phyloP scores from a whole-genome alignment of 208 protist genomes.

The Strigomonas galati region DNA sequence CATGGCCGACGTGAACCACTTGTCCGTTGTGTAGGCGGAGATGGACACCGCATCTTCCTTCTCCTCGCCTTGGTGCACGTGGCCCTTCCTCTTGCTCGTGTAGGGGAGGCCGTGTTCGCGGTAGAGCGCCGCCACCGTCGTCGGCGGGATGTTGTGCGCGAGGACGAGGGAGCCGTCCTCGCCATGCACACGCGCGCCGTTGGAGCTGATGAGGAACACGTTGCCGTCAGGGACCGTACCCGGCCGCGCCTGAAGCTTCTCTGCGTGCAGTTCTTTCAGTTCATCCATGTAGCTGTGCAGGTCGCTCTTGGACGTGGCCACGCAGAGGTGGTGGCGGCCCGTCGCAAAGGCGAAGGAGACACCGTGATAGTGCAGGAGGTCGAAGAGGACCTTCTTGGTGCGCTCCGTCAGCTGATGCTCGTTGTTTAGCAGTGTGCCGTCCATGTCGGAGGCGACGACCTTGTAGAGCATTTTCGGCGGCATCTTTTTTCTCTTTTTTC shows the following conservation, averaged over 20 bases:
- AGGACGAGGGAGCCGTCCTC: conserved; percentile 35
- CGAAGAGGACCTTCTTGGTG: conserved; percentile 44
- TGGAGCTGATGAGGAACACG: conserved; percentile 64
- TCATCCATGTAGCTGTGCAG: conserved; percentile 28
- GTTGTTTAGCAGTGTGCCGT: conserved; percentile 52
- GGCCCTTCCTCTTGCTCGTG: conserved; percentile 21
- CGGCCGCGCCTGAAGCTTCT: not conserved
- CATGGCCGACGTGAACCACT: conserved; percentile 41
- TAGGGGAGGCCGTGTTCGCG: conserved; percentile 29
- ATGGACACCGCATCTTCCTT: conserved; percentile 18
- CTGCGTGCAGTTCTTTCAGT: conserved; percentile 11
- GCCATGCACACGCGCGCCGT: conserved; percentile 63
- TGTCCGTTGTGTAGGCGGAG: conserved; percentile 44
- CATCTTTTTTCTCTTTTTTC: no score
- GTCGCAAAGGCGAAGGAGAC: conserved; percentile 58
- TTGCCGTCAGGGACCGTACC: conserved; percentile 8
- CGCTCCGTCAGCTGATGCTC: conserved; percentile 26
- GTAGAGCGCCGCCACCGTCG: conserved; percentile 51
- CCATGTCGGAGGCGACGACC: conserved; percentile 65
- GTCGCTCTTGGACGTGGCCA: conserved; percentile 16
- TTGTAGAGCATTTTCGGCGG: conserved; percentile 19
- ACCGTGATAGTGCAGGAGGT: conserved; percentile 24
- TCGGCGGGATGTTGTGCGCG: conserved; percentile 39
- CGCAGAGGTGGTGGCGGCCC: conserved; percentile 40
- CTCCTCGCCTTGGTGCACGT: not conserved